Base-by-base conservation (phyloP, 2,329 filamentous ascomycete genomes). In the Fusarium kyushuense region DNA sequence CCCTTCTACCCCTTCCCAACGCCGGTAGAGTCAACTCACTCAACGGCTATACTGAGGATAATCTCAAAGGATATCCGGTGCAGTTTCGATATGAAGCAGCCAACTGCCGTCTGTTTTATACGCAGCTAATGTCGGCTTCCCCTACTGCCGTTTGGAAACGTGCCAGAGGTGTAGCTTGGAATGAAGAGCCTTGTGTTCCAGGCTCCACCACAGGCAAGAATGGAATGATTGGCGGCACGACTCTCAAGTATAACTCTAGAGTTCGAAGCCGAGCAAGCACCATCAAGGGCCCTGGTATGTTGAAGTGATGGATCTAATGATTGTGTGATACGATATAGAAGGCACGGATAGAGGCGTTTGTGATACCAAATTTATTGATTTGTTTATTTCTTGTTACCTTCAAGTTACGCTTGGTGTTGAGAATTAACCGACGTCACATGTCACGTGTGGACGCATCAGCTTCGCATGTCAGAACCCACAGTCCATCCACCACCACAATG, bases 31-130 rank as follows among this genome's bases (percentile, higher is more conserved):
- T 74, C 48, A 74, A 74, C 57, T 33, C 47, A 6, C 55, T 64
- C 11, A 74, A 63, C 35, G 66, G 63, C 0, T 73, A 74, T 56
- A 58, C 66, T 4, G 32, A 54, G 9, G 72, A 74, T 45, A 46
- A 73, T 3, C 49, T 74, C 0, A 47, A 72, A n/a, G 72, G 72
- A 16, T 74, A 74, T 29, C 72, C 72, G 0, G 57, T 73, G 17
- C 89, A 91, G 68, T 91, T 90, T 71, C 76, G 85, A 3, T 86
- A 87, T 57, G 84, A 89, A 65, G 82, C 86, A 1, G 85, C 89
- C 1, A 85, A 88, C 67, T 91, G 88, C 67, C 80, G 87, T 7
- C 74, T 90, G 14, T 91, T 84, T 72, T 90, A 86, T 62, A 88
- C 88, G 3, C 73, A 80, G 17, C 75, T 80, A 4, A 89, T 87